Evolutionary conservation across 257 asterid species (phyloP).

Genomic region (Solanum raphanifolium): DNA sequence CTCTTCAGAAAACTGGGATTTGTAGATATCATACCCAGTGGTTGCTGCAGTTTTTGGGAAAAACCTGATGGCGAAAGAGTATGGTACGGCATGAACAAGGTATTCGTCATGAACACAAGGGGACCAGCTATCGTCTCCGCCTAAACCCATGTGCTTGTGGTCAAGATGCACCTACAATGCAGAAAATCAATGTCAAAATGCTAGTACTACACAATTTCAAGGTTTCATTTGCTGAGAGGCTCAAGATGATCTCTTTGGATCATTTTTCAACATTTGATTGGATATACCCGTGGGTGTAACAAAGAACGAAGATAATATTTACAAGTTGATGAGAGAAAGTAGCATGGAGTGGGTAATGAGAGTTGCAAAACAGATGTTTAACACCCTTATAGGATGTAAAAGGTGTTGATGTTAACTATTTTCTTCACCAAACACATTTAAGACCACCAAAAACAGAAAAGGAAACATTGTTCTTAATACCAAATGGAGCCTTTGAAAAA

Average conservation of each 20-base stretch:
- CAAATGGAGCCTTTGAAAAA: neutral
- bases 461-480: neutral
- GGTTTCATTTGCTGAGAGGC: too few relatives aligned
- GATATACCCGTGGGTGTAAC: neutral
- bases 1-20: constrained; percentile 24
- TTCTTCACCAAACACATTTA: neutral
- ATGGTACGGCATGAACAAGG: constrained; percentile 66
- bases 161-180: constrained; percentile 83
- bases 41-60: constrained; percentile 41
- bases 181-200: neutral
- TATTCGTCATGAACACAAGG: constrained; percentile 76
- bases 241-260: neutral
- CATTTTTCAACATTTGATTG: neutral
- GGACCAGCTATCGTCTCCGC: constrained; percentile 99
- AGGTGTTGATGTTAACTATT: neutral
- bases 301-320: neutral
- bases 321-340: neutral
- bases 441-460: neutral
- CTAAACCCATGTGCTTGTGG: constrained; percentile 91
- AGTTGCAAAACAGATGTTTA: neutral
- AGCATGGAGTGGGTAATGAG: neutral
- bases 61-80: constrained; percentile 63
- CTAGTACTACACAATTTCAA: neutral
- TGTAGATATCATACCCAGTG: constrained; percentile 44
- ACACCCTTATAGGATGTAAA: neutral